Conservation (phyloP, 106 monocot genomes). For the Vanilla planifolia region DNA sequence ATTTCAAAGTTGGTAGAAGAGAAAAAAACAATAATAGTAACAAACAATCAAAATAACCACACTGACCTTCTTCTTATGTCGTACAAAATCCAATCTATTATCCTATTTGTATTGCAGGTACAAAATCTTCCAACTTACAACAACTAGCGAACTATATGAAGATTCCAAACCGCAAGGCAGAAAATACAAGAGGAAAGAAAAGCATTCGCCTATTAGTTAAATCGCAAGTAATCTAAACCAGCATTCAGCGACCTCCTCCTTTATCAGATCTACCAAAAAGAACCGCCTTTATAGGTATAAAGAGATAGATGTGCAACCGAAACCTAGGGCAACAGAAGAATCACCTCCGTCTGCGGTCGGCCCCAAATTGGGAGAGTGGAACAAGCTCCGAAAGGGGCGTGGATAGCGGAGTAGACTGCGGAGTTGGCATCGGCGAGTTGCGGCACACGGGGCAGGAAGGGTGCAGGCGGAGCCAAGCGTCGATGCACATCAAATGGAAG, state of each 20-base stretch:
- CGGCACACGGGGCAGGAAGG: slow-evolving; percentile 66
- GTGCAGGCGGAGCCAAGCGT: slow-evolving; percentile 56
- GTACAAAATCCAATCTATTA: neutral
- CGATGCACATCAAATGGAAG: slow-evolving; percentile 54
- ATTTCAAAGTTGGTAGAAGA: too few species aligned
- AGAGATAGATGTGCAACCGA: neutral
- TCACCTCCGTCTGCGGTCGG: slow-evolving; percentile 38
- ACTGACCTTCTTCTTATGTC: too few species aligned
- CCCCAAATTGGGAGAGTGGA: slow-evolving; percentile 51
- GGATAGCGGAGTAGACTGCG: slow-evolving; percentile 36
- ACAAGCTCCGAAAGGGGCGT: slow-evolving; percentile 38
- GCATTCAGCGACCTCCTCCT: neutral
- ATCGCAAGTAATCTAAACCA: neutral
- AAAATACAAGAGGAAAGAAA: neutral
- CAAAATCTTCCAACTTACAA: neutral
- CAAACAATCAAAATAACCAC: too few species aligned
- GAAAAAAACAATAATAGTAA: too few species aligned
- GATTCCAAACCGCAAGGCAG: neutral
- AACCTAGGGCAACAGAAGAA: neutral
- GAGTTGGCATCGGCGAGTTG: slow-evolving; percentile 52
- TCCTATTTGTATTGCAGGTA: neutral
- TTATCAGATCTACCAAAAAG: slow-evolving; percentile 3
- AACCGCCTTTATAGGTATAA: neutral
- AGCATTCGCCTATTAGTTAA: neutral
- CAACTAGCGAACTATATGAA: too few species aligned